These are phyloP conservation scores for Cytospora schulzeri DNA, from an alignment of 2,329 filamentous ascomycete genomes.

Conservation along the genomic window DNA sequence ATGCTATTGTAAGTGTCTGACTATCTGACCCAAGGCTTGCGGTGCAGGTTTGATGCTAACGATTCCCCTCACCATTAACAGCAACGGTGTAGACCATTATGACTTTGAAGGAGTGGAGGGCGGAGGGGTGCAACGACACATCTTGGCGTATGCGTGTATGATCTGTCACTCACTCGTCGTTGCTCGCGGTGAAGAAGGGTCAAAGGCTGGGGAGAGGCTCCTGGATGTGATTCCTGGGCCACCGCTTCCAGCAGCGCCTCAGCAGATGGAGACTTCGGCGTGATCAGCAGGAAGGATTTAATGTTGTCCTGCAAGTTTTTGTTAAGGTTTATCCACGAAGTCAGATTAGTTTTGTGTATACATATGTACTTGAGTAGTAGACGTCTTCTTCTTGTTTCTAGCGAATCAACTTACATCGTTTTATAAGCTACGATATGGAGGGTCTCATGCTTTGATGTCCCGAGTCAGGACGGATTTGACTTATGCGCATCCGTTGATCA, in stretches of 20 bases:
- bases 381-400: background rate
- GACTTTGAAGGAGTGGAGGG: background rate
- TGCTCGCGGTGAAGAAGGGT: background rate
- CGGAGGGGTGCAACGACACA: background rate
- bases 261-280: background rate
- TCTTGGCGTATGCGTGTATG: background rate
- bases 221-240: background rate
- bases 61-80: background rate
- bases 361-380: background rate
- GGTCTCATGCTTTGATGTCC: background rate
- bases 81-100: constrained; percentile 6
- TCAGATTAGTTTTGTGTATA: background rate
- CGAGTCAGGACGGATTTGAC: background rate
- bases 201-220: background rate
- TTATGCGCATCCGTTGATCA: background rate
- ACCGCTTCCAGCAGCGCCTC: background rate
- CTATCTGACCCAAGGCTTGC: no score
- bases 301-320: background rate
- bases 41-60: background rate
- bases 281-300: background rate
- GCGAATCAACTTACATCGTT: constrained; percentile 23
- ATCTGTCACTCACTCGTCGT: background rate
- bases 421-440: constrained; percentile 3
- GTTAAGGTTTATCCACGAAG: background rate
- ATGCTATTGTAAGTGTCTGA: background rate